Evolutionary conservation across 176 grass and related monocot species (phyloP), one percentile per base, ranked within the genome.

Genomic region (Oryza meyeriana): DNA sequence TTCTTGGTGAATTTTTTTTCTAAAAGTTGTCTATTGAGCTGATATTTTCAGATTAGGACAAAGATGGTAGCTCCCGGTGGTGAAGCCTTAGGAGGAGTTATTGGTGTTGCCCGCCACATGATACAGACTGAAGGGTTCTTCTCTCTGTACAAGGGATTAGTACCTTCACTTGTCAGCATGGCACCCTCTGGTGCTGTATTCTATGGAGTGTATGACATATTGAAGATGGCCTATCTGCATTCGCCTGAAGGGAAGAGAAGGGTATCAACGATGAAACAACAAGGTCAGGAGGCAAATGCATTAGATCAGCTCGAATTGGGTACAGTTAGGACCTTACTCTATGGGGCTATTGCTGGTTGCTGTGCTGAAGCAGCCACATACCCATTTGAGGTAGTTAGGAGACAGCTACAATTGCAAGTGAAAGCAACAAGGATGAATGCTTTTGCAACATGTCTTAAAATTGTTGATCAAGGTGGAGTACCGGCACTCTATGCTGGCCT

Each of bases 111-210:
- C 50, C 85, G 85, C 41, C 91, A 99, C 85, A 93, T 92, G 91
- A 88, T 99, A 50, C 86, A 85, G 59, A 99, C 91, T 33, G 97
- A 99, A 88, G 97, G 97, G 52, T 90, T 96, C 65, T 99, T 96
- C 79, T 94, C 97, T 5, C 87, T 99, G 24, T 99, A 99, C 63
- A 99, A 96, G 81, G 97, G 97, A 75, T 76, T 99, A 16, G 84
- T 96, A 6, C 97, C 97, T 70, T 96, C 97, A 76, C 83, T 99
- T 79, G 89, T 99, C 62, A 99, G 97, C 87, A 99, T 99, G 97
- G 97, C 97, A 20, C 97, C 97, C 72, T 99, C 97, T 31, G 97
- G 97, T 2, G 97, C 97, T 66, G 97, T 99, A 73, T 99, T 99
- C 61, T 99, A 99, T 48, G 97, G 97, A 26, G 93, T 96, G 13